A percentile compares a stretch with the other conserved stretches of the same genome.
These are phyloP conservation scores for Fusarium sp. DNA, from an alignment of 2,329 filamentous ascomycete genomes.

Conservation along the genomic window DNA sequence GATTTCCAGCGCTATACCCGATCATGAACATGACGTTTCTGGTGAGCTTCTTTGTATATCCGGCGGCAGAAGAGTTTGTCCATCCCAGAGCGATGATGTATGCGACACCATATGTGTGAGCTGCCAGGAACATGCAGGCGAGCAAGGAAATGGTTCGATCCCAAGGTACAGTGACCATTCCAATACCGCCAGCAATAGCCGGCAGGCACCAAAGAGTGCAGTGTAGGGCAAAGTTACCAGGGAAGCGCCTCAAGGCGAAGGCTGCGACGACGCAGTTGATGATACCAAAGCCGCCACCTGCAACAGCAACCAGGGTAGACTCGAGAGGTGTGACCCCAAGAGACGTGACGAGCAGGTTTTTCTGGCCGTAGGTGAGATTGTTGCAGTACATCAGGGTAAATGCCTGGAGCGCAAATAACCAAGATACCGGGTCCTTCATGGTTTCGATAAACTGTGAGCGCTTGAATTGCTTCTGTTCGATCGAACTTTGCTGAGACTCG, in stretches of 20 bases:
- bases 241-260: conserved; percentile 44
- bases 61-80: conserved; percentile 49
- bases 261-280: conserved; percentile 46
- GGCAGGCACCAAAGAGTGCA: conserved; percentile 41
- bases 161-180: conserved; percentile 41
- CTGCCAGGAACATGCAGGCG: conserved; percentile 40
- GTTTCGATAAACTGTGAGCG: conserved; percentile 44
- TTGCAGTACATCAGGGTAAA: conserved; percentile 50
- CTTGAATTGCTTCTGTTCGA: conserved; percentile 52
- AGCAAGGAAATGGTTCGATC: conserved; percentile 34
- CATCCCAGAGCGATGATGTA: conserved; percentile 48
- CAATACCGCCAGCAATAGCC: conserved; percentile 40
- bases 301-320: conserved; percentile 52
- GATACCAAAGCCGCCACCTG: conserved; percentile 49
- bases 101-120: conserved; percentile 47
- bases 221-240: conserved; percentile 45
- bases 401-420: conserved; percentile 45
- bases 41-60: conserved; percentile 57
- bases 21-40: conserved; percentile 54
- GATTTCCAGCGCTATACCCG: conserved; percentile 48
- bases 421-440: conserved; percentile 44
- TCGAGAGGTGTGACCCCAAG: conserved; percentile 51
- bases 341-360: conserved; percentile 49
- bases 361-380: conserved; percentile 53
- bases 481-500: conserved; percentile 47